These are phyloP conservation scores for Claviceps arundinis DNA, from an alignment of 2,329 filamentous ascomycete genomes.

Conservation along the genomic window DNA sequence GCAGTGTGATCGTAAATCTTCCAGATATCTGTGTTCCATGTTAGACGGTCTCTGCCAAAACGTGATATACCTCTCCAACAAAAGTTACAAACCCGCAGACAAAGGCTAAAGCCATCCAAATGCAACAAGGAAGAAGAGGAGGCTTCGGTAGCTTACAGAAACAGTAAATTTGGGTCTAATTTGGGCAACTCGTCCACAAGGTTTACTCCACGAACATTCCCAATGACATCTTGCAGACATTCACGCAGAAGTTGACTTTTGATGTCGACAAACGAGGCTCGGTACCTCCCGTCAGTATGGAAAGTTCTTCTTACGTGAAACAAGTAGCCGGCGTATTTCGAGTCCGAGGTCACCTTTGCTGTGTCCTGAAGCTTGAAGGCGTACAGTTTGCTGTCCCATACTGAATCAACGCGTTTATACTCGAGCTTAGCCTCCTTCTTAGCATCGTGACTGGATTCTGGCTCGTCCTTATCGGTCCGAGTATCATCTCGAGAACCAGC, in stretches of 20 bases:
- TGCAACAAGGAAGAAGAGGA: neutral
- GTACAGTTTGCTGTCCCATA: constrained; percentile 38
- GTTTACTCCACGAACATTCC: constrained; percentile 42
- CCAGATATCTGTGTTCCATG: constrained; percentile 42
- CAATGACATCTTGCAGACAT: constrained; percentile 31
- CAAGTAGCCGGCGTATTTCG: constrained; percentile 61
- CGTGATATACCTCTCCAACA: neutral
- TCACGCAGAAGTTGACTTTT: constrained; percentile 70
- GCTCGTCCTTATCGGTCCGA: neutral
- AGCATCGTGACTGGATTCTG: neutral
- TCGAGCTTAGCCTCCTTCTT: constrained; percentile 18
- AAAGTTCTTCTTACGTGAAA: constrained; percentile 77
- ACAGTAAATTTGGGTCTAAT: constrained; percentile 57
- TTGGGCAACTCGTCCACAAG: constrained; percentile 69
- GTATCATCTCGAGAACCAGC: neutral
- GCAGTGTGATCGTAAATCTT: constrained; percentile 54
- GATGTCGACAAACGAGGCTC: constrained; percentile 62
- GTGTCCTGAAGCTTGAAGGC: constrained; percentile 43
- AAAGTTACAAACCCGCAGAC: too few relatives aligned
- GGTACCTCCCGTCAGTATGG: constrained; percentile 72
- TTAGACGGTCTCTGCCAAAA: neutral
- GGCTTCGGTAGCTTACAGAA: constrained; percentile 31
- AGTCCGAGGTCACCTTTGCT: constrained; percentile 28
- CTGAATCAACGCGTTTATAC: constrained; percentile 40
- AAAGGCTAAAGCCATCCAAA: neutral